A percentile compares a stretch with the other conserved stretches of the same genome.
Conservation (phyloP, 2,329 filamentous ascomycete genomes). For the Pseudocercospora musae region DNA sequence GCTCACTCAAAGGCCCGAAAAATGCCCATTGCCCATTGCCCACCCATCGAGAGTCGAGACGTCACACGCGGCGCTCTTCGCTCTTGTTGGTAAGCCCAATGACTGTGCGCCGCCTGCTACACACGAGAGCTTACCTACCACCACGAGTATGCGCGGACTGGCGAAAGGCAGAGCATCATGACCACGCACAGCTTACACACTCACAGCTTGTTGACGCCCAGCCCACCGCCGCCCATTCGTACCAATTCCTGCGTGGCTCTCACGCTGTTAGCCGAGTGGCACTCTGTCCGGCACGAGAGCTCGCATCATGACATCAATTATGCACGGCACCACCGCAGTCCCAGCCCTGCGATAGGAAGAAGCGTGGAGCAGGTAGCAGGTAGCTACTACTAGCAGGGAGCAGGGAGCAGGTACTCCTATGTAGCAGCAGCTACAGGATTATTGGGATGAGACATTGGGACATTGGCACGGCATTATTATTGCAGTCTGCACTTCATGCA, state of each 20-base stretch:
- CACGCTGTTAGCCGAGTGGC: not conserved
- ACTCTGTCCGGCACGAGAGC: not conserved
- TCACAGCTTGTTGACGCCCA: not conserved
- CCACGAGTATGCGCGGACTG: not conserved
- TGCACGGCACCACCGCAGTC: not conserved
- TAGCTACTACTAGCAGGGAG: not conserved
- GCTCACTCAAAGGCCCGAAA: conserved; percentile 13
- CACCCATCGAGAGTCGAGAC: too few species aligned
- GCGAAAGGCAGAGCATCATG: not conserved
- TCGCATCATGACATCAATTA: conserved; percentile 2
- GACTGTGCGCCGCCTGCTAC: not conserved
- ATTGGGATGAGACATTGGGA: not conserved
- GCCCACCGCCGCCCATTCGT: too few species aligned
- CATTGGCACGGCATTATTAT: too few species aligned
- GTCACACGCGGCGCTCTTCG: not conserved
- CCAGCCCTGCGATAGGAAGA: not conserved
- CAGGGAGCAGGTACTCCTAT: too few species aligned
- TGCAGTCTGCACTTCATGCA: too few species aligned
- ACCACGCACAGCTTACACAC: too few species aligned
- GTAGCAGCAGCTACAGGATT: not conserved
- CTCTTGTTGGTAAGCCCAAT: not conserved
- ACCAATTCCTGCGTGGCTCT: not conserved
- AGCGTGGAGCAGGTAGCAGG: not conserved
- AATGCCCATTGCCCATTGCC: conserved; percentile 10
- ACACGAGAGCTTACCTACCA: conserved; percentile 4